Evolutionary conservation across 805 yeast species (phyloP), one percentile per base, ranked within the genome.

Genomic region (Debaryomyces hansenii): DNA sequence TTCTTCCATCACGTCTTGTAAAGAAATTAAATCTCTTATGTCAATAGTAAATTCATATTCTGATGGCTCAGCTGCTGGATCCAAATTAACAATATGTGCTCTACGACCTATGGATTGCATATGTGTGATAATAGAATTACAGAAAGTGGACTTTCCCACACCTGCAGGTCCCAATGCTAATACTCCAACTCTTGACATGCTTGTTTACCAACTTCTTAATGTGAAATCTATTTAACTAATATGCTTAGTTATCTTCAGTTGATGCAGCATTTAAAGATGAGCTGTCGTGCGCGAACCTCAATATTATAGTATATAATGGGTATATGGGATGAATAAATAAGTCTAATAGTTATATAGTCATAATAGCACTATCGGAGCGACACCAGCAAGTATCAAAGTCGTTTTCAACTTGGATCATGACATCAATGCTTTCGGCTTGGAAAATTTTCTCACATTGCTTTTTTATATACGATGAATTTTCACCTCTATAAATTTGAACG

Each of bases 81-180:
- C 98, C 43, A 92, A 71, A 62, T 94, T 94, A 14, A 94, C 97
- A 34, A 94, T 82, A 66, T 94, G 97, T 2, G 96, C 97, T 32
- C 96, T 74, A 51, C 99, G 83, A 1, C 98, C 98, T 31, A 87
- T 77, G 15, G 90, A 78, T 64, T 90, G 96, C 84, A 94, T 87
- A 64, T 92, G 87, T 1, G 92, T 69, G 38, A 94, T 85, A 50
- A 94, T 78, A 3, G 96, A 75, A 58, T 89, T 87, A 70, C 98
- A 92, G 61, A 92, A 94, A 0, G 99, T 90, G 40, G 94, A 83
- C 66, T 76, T 92, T 9, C 99, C 99, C 8, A 87, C 98, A 33
- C 99, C 99, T 1, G 99, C 99, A 15, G 99, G 99, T 1, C 99
- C 99, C 53, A 94, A 68, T 1, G 91, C 96, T 51, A 94, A 71